phyloP scores from a whole-genome alignment of 345 rosid species.

The Eucalyptus victrix region DNA sequence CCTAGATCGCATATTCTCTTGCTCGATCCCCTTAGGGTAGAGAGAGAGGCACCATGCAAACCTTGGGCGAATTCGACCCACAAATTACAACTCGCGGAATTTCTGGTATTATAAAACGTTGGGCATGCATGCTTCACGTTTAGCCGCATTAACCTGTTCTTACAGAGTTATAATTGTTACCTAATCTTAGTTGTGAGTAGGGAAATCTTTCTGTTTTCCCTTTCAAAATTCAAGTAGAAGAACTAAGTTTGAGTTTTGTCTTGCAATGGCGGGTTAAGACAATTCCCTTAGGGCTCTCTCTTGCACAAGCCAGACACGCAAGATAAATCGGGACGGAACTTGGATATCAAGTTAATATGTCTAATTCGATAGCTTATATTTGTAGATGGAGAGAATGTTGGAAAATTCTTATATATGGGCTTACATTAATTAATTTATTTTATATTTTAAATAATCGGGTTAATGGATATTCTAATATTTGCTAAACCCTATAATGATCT shows the following conservation, averaged over 20 bases:
- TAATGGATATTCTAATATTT: too few relatives aligned
- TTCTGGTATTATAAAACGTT: background rate
- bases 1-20: too few relatives aligned
- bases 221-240: background rate
- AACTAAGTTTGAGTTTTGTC: background rate
- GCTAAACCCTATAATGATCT: too few relatives aligned
- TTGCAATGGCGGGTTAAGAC: rapidly evolving
- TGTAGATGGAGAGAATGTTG: background rate
- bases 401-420: too few relatives aligned
- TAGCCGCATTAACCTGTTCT: background rate
- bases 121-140: background rate
- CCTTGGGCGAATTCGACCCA: background rate
- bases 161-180: background rate
- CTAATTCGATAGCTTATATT: background rate
- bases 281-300: background rate
- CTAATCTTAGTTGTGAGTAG: background rate
- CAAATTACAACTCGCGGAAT: background rate
- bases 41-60: background rate
- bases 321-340: background rate
- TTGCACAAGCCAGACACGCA: background rate
- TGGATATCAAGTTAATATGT: background rate
- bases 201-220: background rate
- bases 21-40: too few relatives aligned
- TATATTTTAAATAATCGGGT: too few relatives aligned
- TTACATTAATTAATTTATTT: too few relatives aligned